Evolutionary conservation across 2,329 filamentous ascomycete species (phyloP), one percentile per base, ranked within the genome.

Genomic region (Diaporthe humulicola): DNA sequence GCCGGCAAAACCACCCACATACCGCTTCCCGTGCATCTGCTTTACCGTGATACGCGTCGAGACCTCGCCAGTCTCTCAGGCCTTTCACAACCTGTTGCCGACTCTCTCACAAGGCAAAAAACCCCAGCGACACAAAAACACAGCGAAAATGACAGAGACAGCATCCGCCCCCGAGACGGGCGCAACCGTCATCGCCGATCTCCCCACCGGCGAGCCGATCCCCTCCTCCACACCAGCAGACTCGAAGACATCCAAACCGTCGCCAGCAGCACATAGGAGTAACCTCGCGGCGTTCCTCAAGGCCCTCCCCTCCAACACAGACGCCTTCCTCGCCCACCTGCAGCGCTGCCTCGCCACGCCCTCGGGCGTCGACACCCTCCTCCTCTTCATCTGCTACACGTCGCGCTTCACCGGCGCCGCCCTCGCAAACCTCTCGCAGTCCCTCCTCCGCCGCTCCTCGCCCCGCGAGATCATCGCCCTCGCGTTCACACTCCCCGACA

Each of bases 371-470:
- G 94, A 95, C 84, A 89, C 90, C 66, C 87, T 92, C 76, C 90
- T 96, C 79, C 89, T 93, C 77, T 90, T 93, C 78, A 82, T 92
- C 76, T 91, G 92, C 85, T 96, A 96, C 86, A 85, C 88, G 75
- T 88, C 92, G 72, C 91, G 90, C 76, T 83, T 92, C 72, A 80
- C 86, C 67, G 87, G 88, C 75, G 84, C 87, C 36, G 78, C 88
- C 33, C 87, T 93, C 79, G 84, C 87, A 72, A 79, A 84, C 60
- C 82, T 91, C 76, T 88, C 90, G 75, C 86, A 90, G 52, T 88
- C 91, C 71, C 88, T 91, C 76, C 86, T 94, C 73, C 85, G 88
- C 73, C 84, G 86, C 73, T 86, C 87, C 60, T 88, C 40, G 17
- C 60, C 88, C 48, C 85, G 86, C 72, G 85, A 86, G 74, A 85